These are phyloP conservation scores for Cercospora janseana DNA, from an alignment of 2,329 filamentous ascomycete species.

Conservation along the genomic window DNA sequence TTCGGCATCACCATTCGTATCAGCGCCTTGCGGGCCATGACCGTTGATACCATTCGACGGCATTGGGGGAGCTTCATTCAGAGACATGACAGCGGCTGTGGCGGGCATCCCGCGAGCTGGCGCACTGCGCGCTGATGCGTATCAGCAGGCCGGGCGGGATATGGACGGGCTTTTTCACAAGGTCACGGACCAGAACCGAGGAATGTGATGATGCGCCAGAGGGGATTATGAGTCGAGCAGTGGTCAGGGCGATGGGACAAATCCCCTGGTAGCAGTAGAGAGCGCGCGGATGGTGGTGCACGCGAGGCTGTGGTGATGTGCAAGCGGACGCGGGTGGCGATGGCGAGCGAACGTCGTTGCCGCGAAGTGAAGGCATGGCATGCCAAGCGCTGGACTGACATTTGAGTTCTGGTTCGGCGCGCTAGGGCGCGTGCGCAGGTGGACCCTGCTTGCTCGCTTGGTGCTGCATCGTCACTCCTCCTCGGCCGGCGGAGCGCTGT, in stretches of 20 bases:
- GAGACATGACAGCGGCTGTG: constrained; percentile 2
- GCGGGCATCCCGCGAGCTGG: neutral
- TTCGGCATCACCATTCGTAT: constrained; percentile 22
- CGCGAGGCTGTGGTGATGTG: neutral
- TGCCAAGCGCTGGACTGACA: neutral
- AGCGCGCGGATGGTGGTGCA: neutral
- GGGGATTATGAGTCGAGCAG: neutral
- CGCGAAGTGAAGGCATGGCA: neutral
- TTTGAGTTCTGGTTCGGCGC: neutral
- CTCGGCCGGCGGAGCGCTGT: neutral
- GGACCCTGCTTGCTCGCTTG: neutral
- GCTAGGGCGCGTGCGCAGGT: neutral
- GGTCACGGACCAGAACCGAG: neutral
- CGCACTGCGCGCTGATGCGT: neutral
- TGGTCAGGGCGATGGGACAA: neutral
- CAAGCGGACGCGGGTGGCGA: neutral
- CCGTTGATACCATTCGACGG: constrained; percentile 18
- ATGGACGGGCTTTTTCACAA: too few relatives aligned
- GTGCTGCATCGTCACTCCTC: neutral
- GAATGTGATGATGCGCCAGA: constrained; percentile 5
- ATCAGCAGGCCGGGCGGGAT: too few relatives aligned
- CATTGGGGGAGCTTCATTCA: neutral
- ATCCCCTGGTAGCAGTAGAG: neutral
- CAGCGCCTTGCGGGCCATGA: constrained; percentile 11
- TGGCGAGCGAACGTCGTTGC: neutral